Evolutionary conservation across 805 yeast species (phyloP).

Genomic region (Saccharomycopsis capsularis): DNA sequence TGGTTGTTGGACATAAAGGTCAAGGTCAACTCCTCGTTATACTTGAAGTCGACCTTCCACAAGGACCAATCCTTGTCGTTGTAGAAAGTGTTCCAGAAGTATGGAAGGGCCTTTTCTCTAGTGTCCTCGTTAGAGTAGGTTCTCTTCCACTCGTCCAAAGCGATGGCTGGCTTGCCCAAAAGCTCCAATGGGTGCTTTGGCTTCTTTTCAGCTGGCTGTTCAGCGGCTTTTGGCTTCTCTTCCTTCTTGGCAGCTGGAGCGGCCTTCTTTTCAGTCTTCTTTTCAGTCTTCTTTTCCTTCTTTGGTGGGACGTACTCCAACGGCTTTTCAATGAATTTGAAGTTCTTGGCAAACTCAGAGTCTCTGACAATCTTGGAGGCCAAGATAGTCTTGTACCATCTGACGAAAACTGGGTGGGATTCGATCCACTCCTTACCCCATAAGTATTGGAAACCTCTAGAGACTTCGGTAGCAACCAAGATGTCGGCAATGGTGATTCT

Average conservation of each 20-base stretch:
- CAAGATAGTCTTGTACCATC: conserved; percentile 30
- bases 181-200: conserved; percentile 87
- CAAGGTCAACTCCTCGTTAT: conserved; percentile 94
- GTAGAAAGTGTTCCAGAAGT: conserved; percentile 92
- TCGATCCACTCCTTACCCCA: conserved; percentile 29
- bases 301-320: conserved; percentile 35
- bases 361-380: conserved; percentile 27
- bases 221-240: conserved; percentile 56
- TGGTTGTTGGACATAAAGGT: conserved; percentile 98
- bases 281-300: conserved; percentile 58
- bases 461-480: conserved; percentile 4
- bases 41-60: conserved; percentile 93
- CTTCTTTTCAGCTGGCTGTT: conserved; percentile 54
- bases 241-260: conserved; percentile 3
- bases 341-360: conserved; percentile 33
- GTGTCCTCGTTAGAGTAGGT: conserved; percentile 95
- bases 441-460: conserved; percentile 50
- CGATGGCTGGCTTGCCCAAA: conserved; percentile 64
- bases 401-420: conserved; percentile 8
- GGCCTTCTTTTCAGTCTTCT: conserved; percentile 27
- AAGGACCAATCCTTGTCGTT: conserved; percentile 90
- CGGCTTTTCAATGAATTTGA: conserved; percentile 59
- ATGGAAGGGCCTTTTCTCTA: conserved; percentile 87
- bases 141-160: conserved; percentile 93
- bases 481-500: conserved; percentile 17